Evolutionary conservation across 1,284 basidiomycete genomes (phyloP).

Genomic region (Ustilago loliicola): DNA sequence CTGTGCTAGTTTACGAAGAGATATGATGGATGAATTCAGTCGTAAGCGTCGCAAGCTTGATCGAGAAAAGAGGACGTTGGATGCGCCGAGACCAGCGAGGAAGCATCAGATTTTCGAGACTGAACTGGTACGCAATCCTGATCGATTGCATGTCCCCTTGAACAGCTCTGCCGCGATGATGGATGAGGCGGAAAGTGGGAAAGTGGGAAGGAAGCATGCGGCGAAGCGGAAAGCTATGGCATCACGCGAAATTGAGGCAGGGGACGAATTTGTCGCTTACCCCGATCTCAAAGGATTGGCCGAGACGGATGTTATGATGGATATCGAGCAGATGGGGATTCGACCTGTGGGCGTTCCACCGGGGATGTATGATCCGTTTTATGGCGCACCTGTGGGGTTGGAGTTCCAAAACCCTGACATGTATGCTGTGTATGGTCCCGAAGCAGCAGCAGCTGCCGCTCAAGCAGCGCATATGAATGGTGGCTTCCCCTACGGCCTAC

Average conservation of each 20-base stretch:
- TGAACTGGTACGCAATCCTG: constrained; percentile 64
- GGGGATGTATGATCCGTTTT: constrained; percentile 51
- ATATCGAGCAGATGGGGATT: constrained; percentile 68
- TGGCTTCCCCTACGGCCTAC: constrained; percentile 31
- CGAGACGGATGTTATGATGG: constrained; percentile 64
- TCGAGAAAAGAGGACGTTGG: constrained; percentile 80
- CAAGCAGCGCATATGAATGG: constrained; percentile 54
- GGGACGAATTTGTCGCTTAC: constrained; percentile 61
- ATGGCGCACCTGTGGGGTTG: constrained; percentile 28
- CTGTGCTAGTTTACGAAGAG: constrained; percentile 75
- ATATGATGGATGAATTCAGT: constrained; percentile 85
- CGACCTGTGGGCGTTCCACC: constrained; percentile 42
- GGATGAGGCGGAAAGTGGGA: constrained; percentile 16
- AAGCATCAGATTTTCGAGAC: constrained; percentile 68
- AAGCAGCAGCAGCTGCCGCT: constrained; percentile 43
- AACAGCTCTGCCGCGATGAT: constrained; percentile 1
- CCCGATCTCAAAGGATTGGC: constrained; percentile 66
- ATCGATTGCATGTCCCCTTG: constrained; percentile 43
- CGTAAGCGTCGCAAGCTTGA: constrained; percentile 83
- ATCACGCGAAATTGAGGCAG: constrained; percentile 34
- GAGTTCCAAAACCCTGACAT: constrained; percentile 50
- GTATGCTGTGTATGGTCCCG: constrained; percentile 49
- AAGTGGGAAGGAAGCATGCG: constrained; percentile 28
- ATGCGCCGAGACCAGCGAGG: constrained; percentile 77
- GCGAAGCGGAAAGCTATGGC: constrained; percentile 48